Percentiles rank a stretch among this genome's conserved stretches.
These are phyloP conservation scores for Asterella californica DNA, from an alignment of 225 moss, liverwort and hornwort genomes.

Conservation along the genomic window DNA sequence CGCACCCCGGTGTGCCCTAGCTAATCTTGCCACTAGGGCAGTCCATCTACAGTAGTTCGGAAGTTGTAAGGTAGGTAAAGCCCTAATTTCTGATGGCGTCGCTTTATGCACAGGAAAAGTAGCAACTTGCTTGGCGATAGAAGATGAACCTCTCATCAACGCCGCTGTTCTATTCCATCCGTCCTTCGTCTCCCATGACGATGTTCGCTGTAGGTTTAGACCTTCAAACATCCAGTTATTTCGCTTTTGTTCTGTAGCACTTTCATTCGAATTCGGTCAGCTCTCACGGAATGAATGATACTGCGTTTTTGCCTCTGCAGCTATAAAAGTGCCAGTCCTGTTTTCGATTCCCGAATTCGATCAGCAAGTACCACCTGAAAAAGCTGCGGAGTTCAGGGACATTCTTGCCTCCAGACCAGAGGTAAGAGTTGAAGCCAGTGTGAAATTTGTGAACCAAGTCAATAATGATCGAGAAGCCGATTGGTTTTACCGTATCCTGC, in stretches of 20 bases:
- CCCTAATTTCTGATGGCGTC: neutral
- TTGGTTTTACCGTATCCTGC: neutral
- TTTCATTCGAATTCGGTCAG: neutral
- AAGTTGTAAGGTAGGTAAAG: no score
- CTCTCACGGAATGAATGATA: neutral
- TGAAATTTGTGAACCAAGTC: neutral
- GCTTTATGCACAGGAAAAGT: conserved; percentile 34
- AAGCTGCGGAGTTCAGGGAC: conserved; percentile 16
- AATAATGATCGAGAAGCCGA: neutral
- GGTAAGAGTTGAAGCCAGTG: conserved; percentile 4
- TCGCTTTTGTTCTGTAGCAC: neutral
- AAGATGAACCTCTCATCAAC: conserved; percentile 33
- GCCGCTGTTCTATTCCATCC: conserved; percentile 61
- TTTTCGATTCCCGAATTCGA: conserved; percentile 36
- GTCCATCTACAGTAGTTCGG: no score
- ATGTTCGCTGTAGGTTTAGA: conserved; percentile 42
- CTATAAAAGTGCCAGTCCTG: conserved; percentile 39
- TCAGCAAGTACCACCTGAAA: neutral
- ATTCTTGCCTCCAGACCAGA: conserved; percentile 21
- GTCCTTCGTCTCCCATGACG: conserved; percentile 9
- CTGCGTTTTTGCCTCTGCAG: conserved; percentile 16
- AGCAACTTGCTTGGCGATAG: conserved; percentile 38
- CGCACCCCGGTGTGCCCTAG: no score
- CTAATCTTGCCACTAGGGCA: no score
- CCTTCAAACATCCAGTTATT: neutral